Conservation (phyloP, 805 yeast species). For the Teunomyces stri region DNA sequence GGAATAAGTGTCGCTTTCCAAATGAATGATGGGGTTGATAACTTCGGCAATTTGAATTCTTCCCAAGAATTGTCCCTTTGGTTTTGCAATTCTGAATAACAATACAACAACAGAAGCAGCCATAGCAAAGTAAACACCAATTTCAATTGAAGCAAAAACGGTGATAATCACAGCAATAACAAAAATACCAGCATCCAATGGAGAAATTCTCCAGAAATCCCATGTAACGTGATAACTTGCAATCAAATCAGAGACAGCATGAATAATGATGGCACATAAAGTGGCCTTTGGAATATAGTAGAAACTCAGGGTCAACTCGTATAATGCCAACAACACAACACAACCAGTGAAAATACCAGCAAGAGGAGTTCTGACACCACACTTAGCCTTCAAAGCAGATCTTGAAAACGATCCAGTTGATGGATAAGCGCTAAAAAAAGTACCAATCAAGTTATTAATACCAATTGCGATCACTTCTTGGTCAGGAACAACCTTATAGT, state of each 20-base stretch:
- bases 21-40: conserved; percentile 53
- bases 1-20: conserved; percentile 13
- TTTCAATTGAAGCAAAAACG: conserved; percentile 76
- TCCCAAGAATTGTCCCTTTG: conserved; percentile 82
- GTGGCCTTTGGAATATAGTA: conserved; percentile 90
- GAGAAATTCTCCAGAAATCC: conserved; percentile 69
- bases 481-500: conserved; percentile 86
- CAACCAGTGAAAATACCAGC: conserved; percentile 90
- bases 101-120: conserved; percentile 77
- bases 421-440: conserved; percentile 91
- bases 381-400: conserved; percentile 90
- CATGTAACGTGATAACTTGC: conserved; percentile 66
- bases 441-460: conserved; percentile 83
- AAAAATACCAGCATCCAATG: conserved; percentile 73
- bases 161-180: conserved; percentile 70
- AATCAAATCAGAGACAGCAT: conserved; percentile 85
- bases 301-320: conserved; percentile 79
- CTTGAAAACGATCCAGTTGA: conserved; percentile 95
- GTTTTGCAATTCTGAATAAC: conserved; percentile 72
- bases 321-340: conserved; percentile 83
- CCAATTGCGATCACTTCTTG: conserved; percentile 95
- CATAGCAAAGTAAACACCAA: conserved; percentile 88
- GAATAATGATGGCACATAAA: conserved; percentile 83
- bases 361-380: conserved; percentile 92
- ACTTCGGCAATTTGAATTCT: conserved; percentile 69